phyloP scores from a whole-genome alignment of 2,329 filamentous ascomycete genomes.

The Blastomyces parvus region DNA sequence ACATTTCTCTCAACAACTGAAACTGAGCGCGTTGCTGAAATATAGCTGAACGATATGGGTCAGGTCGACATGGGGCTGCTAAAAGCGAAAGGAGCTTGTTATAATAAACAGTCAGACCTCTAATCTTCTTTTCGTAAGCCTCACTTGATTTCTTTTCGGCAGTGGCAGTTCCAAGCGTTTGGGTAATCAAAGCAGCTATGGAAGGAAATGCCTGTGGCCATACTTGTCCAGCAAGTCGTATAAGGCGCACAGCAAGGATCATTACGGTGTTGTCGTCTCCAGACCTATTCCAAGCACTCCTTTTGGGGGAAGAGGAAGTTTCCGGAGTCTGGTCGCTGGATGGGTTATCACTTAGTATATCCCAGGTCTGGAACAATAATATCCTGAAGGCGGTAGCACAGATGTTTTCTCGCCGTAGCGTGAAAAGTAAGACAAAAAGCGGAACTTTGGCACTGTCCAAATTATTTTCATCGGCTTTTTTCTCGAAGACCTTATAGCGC shows the following conservation, averaged over 20 bases:
- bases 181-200: conserved; percentile 34
- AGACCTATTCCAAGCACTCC: conserved; percentile 18
- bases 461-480: conserved; percentile 5
- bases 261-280: conserved; percentile 25
- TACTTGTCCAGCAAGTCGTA: conserved; percentile 42
- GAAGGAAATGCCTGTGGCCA: conserved; percentile 40
- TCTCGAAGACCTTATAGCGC: conserved; percentile 28
- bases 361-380: conserved; percentile 33
- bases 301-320: background rate
- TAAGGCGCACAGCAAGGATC: conserved; percentile 38
- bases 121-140: conserved; percentile 14
- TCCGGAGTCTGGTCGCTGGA: background rate
- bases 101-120: conserved; percentile 35
- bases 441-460: conserved; percentile 25
- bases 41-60: conserved; percentile 41
- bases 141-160: conserved; percentile 10
- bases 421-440: conserved; percentile 39
- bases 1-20: conserved; percentile 49
- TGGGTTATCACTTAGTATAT: conserved; percentile 11
- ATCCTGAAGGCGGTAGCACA: conserved; percentile 35
- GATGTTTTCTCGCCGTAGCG: conserved; percentile 38
- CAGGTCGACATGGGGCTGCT: conserved; percentile 38
- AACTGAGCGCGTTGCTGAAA: conserved; percentile 51
- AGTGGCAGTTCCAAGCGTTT: conserved; percentile 21
- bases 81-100: conserved; percentile 43